Evolutionary conservation across 2,329 filamentous ascomycete genomes (phyloP).

Genomic region (Ramularia endophylla): DNA sequence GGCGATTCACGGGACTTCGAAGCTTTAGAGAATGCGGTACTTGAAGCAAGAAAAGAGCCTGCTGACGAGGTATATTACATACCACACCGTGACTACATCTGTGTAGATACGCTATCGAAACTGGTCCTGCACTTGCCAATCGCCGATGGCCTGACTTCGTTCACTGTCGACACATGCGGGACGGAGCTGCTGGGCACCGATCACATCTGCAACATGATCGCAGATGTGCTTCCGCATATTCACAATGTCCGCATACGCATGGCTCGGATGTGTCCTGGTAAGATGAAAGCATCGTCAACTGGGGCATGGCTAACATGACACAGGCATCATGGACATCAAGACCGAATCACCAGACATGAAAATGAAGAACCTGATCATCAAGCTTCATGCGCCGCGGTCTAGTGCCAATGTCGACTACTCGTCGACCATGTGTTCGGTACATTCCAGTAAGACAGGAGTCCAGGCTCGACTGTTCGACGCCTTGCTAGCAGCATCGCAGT

Average conservation of each 20-base stretch:
- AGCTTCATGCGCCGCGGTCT: conserved; percentile 3
- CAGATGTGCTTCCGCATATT: conserved; percentile 8
- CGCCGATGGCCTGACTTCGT: conserved; percentile 3
- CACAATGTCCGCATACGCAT: conserved; percentile 10
- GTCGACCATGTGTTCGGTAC: too few relatives aligned
- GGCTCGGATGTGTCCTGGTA: conserved; percentile 4
- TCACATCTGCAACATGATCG: conserved; percentile 10
- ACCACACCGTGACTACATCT: conserved; percentile 11
- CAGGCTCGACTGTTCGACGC: not conserved
- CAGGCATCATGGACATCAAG: conserved; percentile 6
- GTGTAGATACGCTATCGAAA: conserved; percentile 2
- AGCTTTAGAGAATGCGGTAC: conserved; percentile 8
- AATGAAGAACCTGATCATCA: conserved; percentile 11
- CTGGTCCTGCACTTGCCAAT: conserved; percentile 8
- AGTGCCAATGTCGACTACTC: too few relatives aligned
- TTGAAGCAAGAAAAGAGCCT: conserved; percentile 12
- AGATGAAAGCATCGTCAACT: too few relatives aligned
- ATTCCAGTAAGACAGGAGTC: too few relatives aligned
- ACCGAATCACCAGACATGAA: not conserved
- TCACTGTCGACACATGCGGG: conserved; percentile 10
- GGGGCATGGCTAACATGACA: not conserved
- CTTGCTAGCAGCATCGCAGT: not conserved
- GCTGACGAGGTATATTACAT: not conserved
- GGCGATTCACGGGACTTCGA: conserved; percentile 11
- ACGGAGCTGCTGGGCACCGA: conserved; percentile 1